phyloP scores from a whole-genome alignment of 495 filamentous ascomycete species.

The Xylaria scruposa region DNA sequence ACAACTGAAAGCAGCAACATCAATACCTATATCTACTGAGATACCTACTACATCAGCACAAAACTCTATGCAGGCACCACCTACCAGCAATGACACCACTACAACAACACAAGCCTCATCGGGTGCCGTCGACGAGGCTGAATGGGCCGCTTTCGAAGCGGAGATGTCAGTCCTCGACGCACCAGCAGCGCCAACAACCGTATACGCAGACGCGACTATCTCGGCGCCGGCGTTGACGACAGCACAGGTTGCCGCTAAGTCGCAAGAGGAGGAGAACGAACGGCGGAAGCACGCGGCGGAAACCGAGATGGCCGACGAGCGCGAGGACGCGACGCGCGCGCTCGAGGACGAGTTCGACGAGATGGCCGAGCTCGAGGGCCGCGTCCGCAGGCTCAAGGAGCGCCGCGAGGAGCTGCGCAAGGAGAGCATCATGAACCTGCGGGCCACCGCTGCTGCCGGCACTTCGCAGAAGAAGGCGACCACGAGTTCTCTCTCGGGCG shows the following conservation, averaged over 20 bases:
- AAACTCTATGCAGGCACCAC: conserved; percentile 28
- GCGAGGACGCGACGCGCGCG: conserved; percentile 81
- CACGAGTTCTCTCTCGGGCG: conserved; percentile 2
- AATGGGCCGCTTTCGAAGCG: conserved; percentile 91
- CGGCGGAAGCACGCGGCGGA: conserved; percentile 69
- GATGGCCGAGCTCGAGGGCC: conserved; percentile 88
- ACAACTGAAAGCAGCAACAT: conserved; percentile 11
- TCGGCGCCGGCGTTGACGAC: conserved; percentile 72
- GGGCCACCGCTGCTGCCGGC: conserved; percentile 30
- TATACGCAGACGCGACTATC: conserved; percentile 64
- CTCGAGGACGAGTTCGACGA: conserved; percentile 91
- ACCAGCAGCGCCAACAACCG: conserved; percentile 28
- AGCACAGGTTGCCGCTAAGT: conserved; percentile 74
- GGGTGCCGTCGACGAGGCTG: conserved; percentile 71
- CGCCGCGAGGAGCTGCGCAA: conserved; percentile 59
- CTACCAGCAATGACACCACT: conserved; percentile 23
- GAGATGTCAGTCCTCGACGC: conserved; percentile 68
- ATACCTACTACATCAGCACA: conserved; percentile 21
- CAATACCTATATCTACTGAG: conserved; percentile 34
- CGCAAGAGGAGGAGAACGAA: conserved; percentile 63
- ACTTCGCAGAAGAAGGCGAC: not conserved
- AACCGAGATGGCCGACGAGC: conserved; percentile 67
- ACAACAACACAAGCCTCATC: conserved; percentile 23
- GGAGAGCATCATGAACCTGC: conserved; percentile 43
- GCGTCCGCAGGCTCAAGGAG: conserved; percentile 78